Percentiles rank a stretch among this genome's conserved stretches.
Conservation (phyloP, 169 alveolate genomes). For the Theileria orientalis region DNA sequence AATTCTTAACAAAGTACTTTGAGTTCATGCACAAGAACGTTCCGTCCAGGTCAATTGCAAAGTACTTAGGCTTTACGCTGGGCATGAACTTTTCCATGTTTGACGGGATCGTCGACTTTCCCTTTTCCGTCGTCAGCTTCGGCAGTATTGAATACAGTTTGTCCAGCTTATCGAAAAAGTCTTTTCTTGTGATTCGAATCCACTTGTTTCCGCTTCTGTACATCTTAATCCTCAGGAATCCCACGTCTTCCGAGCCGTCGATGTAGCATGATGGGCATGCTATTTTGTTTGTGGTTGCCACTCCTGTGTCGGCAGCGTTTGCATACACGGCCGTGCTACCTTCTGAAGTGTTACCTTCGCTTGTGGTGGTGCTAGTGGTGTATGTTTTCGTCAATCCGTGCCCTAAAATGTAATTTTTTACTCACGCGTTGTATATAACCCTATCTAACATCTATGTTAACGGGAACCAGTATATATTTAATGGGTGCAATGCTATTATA, state of each 20-base stretch:
- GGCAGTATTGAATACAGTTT: neutral
- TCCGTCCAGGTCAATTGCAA: conserved; percentile 62
- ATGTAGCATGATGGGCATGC: no score
- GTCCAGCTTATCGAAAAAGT: neutral
- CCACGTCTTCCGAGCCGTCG: no score
- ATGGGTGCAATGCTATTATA: no score
- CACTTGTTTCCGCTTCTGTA: neutral
- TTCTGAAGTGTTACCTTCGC: no score
- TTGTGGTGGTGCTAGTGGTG: no score
- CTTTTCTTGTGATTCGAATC: neutral
- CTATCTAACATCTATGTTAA: no score
- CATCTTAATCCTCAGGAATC: neutral
- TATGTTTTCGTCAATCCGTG: no score
- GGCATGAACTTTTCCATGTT: neutral
- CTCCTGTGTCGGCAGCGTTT: neutral
- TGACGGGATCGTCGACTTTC: neutral
- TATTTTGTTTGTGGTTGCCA: neutral
- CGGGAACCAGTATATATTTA: no score
- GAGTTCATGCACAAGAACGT: conserved; percentile 37
- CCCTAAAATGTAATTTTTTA: no score
- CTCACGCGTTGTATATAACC: no score
- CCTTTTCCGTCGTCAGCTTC: neutral
- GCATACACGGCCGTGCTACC: no score
- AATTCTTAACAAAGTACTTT: conserved; percentile 10
- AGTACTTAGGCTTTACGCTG: conserved; percentile 27